These are phyloP conservation scores for Yueomyces sp. DNA, from an alignment of 805 yeast species.

Conservation along the genomic window DNA sequence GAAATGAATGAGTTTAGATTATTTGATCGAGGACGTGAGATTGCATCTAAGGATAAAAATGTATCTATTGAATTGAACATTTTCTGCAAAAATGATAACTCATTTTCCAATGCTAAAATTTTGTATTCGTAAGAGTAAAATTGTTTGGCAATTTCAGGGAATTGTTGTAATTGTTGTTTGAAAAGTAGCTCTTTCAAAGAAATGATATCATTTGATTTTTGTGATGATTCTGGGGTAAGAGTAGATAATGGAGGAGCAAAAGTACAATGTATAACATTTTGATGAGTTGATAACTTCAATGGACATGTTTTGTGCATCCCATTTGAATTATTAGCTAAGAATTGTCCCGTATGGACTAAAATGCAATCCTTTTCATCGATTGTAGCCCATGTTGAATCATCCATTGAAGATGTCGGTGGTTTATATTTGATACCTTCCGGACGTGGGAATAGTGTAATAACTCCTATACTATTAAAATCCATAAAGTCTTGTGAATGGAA, in stretches of 20 bases:
- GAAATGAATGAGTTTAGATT: slow-evolving; percentile 9
- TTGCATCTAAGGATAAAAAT: slow-evolving; percentile 17
- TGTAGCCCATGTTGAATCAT: slow-evolving; percentile 16
- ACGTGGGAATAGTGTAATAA: slow-evolving; percentile 16
- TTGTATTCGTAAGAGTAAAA: slow-evolving; percentile 12
- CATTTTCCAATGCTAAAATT: slow-evolving; percentile 6
- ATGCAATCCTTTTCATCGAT: slow-evolving; percentile 18
- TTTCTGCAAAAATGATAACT: slow-evolving; percentile 10
- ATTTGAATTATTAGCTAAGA: slow-evolving; percentile 9
- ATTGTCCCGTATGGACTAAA: slow-evolving; percentile 17
- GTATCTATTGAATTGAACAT: slow-evolving; percentile 17
- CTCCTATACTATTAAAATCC: slow-evolving; percentile 10
- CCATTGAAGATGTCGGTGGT: slow-evolving; percentile 11
- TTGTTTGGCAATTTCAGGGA: slow-evolving; percentile 13
- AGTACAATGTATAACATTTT: slow-evolving; percentile 11
- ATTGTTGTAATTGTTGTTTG: slow-evolving; percentile 12
- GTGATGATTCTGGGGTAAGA: slow-evolving; percentile 1
- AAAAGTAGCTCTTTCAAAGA: slow-evolving; percentile 8
- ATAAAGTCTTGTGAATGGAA: slow-evolving; percentile 8
- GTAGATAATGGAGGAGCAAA: slow-evolving; percentile 12
- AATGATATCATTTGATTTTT: neutral
- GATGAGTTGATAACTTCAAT: slow-evolving; percentile 9
- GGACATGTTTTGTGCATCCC: slow-evolving; percentile 15
- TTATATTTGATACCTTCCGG: slow-evolving; percentile 15
- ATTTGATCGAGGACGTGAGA: slow-evolving; percentile 7